A percentile compares a stretch with the other conserved stretches of the same genome.
Evolutionary conservation across 176 grass and related monocot species (phyloP).

Genomic region (Melocanna baccifera): DNA sequence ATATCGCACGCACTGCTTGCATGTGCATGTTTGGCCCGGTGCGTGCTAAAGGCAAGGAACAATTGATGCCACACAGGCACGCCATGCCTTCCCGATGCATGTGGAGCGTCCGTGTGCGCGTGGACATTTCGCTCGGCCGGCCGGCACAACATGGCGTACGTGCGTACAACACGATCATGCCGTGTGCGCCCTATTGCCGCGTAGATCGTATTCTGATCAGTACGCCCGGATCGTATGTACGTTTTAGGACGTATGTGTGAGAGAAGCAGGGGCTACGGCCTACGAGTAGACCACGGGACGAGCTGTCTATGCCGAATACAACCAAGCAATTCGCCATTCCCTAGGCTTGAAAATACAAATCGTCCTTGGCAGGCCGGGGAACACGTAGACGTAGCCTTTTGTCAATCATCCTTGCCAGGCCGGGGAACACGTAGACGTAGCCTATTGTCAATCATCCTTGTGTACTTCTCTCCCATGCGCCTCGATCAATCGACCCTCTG

Average conservation of each 20-base stretch:
- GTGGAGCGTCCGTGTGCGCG: no score
- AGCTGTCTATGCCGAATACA: background rate
- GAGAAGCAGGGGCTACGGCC: background rate
- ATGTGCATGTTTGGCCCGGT: no score
- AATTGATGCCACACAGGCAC: no score
- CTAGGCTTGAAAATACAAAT: slow-evolving; percentile 1
- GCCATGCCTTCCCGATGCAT: no score
- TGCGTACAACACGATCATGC: no score
- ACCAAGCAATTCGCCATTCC: background rate
- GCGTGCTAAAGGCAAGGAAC: no score
- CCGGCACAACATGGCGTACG: no score
- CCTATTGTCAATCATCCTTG: background rate
- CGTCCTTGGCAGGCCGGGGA: background rate
- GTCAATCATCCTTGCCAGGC: background rate
- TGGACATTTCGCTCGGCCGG: no score
- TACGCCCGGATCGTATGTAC: background rate
- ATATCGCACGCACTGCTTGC: no score
- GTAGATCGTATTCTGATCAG: no score
- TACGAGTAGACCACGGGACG: background rate
- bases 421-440: background rate
- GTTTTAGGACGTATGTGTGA: background rate
- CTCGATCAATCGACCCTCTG: background rate
- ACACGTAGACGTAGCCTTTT: background rate
- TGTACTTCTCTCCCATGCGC: background rate
- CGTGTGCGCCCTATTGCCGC: no score